These are phyloP conservation scores for Cladosporium phlei DNA, from an alignment of 2,329 filamentous ascomycete genomes.

Conservation along the genomic window DNA sequence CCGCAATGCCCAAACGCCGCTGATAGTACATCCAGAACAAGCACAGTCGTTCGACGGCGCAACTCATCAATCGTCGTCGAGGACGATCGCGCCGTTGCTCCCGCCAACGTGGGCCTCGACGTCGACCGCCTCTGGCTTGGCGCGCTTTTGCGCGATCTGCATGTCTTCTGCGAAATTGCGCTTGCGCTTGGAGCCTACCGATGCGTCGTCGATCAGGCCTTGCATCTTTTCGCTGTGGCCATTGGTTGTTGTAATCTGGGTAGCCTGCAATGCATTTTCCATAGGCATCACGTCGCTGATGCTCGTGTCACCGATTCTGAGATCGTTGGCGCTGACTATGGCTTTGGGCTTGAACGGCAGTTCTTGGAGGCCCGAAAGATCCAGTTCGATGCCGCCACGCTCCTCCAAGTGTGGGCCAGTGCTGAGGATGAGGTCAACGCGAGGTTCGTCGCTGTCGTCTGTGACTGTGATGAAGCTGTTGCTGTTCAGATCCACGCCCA, in stretches of 20 bases:
- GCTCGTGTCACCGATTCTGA: slow-evolving; percentile 6
- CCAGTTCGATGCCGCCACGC: neutral
- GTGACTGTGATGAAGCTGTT: slow-evolving; percentile 77
- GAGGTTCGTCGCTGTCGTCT: slow-evolving; percentile 74
- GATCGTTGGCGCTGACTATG: neutral
- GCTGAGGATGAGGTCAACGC: slow-evolving; percentile 71
- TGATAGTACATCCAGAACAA: neutral
- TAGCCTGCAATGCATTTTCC: neutral
- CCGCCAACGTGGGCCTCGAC: slow-evolving; percentile 22
- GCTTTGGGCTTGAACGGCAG: slow-evolving; percentile 2
- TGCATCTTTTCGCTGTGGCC: slow-evolving; percentile 16
- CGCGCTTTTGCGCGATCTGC: slow-evolving; percentile 24
- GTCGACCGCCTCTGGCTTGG: slow-evolving; percentile 17
- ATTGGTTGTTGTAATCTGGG: neutral
- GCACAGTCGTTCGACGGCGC: neutral
- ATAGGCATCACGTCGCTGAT: slow-evolving; percentile 11
- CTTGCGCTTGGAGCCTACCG: slow-evolving; percentile 26
- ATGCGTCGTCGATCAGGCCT: slow-evolving; percentile 18
- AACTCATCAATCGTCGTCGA: slow-evolving; percentile 21
- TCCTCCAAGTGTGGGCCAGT: neutral
- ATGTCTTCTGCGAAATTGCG: slow-evolving; percentile 25
- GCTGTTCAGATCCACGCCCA: slow-evolving; percentile 59
- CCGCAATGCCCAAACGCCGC: neutral
- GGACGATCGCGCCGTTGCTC: slow-evolving; percentile 28
- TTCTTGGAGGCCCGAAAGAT: neutral